Conservation (phyloP, 2,329 filamentous ascomycete genomes). For the Claviceps spartinae region DNA sequence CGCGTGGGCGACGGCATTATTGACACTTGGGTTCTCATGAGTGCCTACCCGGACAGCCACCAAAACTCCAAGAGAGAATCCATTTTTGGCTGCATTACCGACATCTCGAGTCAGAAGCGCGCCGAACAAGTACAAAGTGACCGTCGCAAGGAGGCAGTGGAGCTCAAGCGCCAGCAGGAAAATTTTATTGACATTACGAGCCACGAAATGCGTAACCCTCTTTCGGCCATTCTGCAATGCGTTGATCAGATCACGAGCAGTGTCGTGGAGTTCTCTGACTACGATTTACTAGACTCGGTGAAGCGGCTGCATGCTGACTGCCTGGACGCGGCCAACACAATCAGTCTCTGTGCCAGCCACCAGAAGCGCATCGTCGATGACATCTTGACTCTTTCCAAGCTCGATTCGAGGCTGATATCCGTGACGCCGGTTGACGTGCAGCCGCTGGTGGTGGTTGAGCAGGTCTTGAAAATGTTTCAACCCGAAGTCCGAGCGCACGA, state of each 20-base stretch:
- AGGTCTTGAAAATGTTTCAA: slow-evolving; percentile 66
- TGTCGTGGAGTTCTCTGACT: slow-evolving; percentile 26
- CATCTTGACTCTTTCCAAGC: slow-evolving; percentile 53
- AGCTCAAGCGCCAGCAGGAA: slow-evolving; percentile 58
- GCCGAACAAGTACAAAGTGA: slow-evolving; percentile 44
- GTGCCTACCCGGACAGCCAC: slow-evolving; percentile 58
- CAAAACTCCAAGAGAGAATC: slow-evolving; percentile 51
- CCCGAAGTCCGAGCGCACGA: slow-evolving; percentile 57
- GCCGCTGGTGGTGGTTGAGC: slow-evolving; percentile 48
- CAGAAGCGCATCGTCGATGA: slow-evolving; percentile 63
- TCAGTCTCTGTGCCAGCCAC: slow-evolving; percentile 64
- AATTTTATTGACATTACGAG: slow-evolving; percentile 63
- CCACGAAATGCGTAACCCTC: slow-evolving; percentile 63
- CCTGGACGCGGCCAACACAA: slow-evolving; percentile 64
- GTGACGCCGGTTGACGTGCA: slow-evolving; percentile 58
- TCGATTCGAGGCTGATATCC: slow-evolving; percentile 55
- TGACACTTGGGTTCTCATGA: slow-evolving; percentile 67
- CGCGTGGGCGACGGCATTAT: slow-evolving; percentile 43
- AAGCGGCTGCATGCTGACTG: slow-evolving; percentile 37
- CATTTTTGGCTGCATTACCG: slow-evolving; percentile 67
- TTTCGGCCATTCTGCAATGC: slow-evolving; percentile 62
- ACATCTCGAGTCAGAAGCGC: slow-evolving; percentile 75
- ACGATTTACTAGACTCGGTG: slow-evolving; percentile 23
- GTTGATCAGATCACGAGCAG: slow-evolving; percentile 54
- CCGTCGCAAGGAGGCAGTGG: slow-evolving; percentile 65